These are phyloP conservation scores for Mortierella sp. DNA, from an alignment of 371 early-diverging fungal genomes.

Conservation along the genomic window DNA sequence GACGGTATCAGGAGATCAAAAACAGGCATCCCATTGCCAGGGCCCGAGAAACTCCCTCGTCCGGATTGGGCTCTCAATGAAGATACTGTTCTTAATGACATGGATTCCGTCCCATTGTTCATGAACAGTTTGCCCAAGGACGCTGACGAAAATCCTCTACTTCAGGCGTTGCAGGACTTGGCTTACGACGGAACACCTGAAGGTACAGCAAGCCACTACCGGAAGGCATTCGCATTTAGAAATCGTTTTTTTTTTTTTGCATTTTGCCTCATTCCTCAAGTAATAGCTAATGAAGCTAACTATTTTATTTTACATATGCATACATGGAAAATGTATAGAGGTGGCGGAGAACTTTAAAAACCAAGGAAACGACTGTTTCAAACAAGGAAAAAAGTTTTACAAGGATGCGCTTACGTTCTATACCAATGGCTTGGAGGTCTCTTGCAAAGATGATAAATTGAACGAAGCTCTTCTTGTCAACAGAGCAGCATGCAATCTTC, in stretches of 20 bases:
- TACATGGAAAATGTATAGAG: constrained; percentile 78
- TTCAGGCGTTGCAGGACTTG: constrained; percentile 89
- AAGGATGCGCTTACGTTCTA: constrained; percentile 89
- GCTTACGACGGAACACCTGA: constrained; percentile 96
- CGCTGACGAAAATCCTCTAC: constrained; percentile 80
- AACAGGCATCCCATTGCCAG: constrained; percentile 49
- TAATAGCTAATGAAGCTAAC: background rate
- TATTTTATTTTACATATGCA: constrained; percentile 10
- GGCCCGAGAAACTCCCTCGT: constrained; percentile 36
- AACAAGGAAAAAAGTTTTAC: constrained; percentile 75
- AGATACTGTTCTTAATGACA: constrained; percentile 67
- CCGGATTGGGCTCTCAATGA: constrained; percentile 48
- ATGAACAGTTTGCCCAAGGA: constrained; percentile 86
- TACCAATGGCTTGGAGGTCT: constrained; percentile 86
- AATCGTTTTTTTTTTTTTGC: background rate
- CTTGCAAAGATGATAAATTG: constrained; percentile 81
- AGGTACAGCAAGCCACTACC: constrained; percentile 62
- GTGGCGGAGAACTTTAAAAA: constrained; percentile 94
- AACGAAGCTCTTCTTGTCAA: constrained; percentile 87
- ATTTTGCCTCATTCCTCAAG: background rate
- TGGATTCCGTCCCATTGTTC: constrained; percentile 90
- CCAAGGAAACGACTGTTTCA: constrained; percentile 95
- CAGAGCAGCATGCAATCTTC: constrained; percentile 94
- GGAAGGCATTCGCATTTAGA: too few relatives aligned
- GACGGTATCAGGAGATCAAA: constrained; percentile 44